phyloP scores from a whole-genome alignment of 202 grass and related monocot genomes.

The Eragrostis tef region DNA sequence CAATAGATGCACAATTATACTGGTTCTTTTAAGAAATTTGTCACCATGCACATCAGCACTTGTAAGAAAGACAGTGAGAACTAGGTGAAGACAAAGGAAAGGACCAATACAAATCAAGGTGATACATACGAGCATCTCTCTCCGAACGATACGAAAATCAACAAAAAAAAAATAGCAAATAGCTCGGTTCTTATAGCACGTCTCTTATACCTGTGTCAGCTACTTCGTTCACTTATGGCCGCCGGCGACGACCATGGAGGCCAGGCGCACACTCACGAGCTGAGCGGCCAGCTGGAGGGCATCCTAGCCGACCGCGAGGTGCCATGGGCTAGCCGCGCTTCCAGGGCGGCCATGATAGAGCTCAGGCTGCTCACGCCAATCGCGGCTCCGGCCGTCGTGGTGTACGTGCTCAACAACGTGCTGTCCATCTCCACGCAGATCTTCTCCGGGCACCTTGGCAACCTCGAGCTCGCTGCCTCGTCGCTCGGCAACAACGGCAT shows the following conservation, averaged over 20 bases:
- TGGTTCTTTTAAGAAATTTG: neutral
- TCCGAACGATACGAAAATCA: neutral
- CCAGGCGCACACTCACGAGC: conserved; percentile 9
- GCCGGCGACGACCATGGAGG: neutral
- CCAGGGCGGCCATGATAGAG: conserved; percentile 40
- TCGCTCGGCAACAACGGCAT: conserved; percentile 74
- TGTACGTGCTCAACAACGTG: conserved; percentile 59
- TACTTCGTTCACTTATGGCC: neutral
- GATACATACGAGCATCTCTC: neutral
- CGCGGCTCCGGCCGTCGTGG: conserved; percentile 48
- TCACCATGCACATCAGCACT: neutral
- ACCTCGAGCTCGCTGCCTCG: conserved; percentile 57
- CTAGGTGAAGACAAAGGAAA: neutral
- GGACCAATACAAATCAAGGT: neutral
- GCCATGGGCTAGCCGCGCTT: conserved; percentile 26
- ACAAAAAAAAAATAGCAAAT: too few relatives aligned
- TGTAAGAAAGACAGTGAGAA: neutral
- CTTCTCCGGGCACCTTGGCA: conserved; percentile 61
- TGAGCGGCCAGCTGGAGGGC: conserved; percentile 44
- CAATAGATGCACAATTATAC: too few relatives aligned
- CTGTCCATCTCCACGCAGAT: conserved; percentile 60
- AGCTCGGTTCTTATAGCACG: neutral
- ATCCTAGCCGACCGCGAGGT: conserved; percentile 41
- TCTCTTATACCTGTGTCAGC: neutral
- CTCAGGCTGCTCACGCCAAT: conserved; percentile 43